Base-by-base conservation (phyloP, 306 rosid species). In the Gillenia trifoliata region DNA sequence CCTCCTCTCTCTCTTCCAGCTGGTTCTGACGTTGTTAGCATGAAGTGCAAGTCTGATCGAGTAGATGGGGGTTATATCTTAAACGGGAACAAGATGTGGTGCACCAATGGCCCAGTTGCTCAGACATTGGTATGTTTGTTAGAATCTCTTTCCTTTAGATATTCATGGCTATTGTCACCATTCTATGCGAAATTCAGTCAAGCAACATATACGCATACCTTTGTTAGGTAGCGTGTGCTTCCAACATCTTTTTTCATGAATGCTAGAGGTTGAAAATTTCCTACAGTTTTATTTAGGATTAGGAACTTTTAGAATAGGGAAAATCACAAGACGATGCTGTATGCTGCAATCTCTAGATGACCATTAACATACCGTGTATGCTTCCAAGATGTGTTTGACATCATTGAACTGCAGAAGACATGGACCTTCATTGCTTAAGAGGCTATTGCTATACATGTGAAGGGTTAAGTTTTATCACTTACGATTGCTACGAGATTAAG, bases 21-120 rank as follows among this genome's bases (percentile, higher is more conserved):
- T 86, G 98, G 98, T 72, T 93, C 98, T 71, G 98, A 93, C 69
- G 97, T 91, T 83, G 97, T 93, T 79, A 91, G 98, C 86, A 93
- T 93, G 98, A 93, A 88, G 80, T 91, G 98, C 94, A 91, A 91
- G 84, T 94, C 97, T 79, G 94, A 87, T 54, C 93, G 85, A 16
- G 97, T 86, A 64, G 93, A 91, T 61, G 93, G 91, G 11, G 97
- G 98, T 56, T 93, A 89, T 76, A 33, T 91, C 72, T 73, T 93
- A 66, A 91, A 91, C 62, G 98, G 98, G 77, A 93, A 89, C 91
- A 93, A 93, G 88, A 88, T 93, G 96, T 93, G 97, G 97, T 91
- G 97, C 84, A 93, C 98, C 75, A 93, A 93, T 70, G 98, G 98
- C 29, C 96, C 98, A 55, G 81, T 65, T 71, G 98, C 98, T 81